Evolutionary conservation across 306 rosid genomes (phyloP), one percentile per base, ranked within the genome.

Genomic region (Benincasa hispida): DNA sequence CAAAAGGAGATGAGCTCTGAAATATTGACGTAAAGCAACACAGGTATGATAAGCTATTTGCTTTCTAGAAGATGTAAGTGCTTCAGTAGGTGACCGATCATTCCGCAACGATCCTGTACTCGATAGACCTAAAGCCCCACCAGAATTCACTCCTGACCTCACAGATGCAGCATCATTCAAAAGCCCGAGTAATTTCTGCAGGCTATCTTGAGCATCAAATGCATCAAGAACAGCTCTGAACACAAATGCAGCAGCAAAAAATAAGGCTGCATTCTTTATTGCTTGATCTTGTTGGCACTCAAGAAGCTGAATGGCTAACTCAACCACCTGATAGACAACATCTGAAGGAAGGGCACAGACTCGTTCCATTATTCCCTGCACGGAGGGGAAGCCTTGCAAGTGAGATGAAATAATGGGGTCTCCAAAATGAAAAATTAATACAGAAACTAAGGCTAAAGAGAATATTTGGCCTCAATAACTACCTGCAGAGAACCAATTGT

Each of bases 401-500:
- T 78, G 60, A 78, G 76, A 59, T 48, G 24, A 25, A 65, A 21
- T 50, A 22, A 48, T 11, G 48, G 22, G 21, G 17, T 69, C 34
- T 30, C 30, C 47, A 18, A 19, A 30, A 50, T 27, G 25, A 72
- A 45, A 72, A 24, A 25, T 27, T 8, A 45, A 25, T 27, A 47
- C 25, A 70, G 13, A 51, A 45, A 51, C 28, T 28, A 18, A 51
- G 6, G 45, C 28, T 9, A 18, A 10, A 18, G 39, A 47, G 10
- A 51, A 72, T 18, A 9, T 30, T 50, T 50, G 51, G 28, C 76
- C 54, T 30, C 60, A 72, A 50, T 72, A 47, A 27, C 50, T 86
- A 95, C 99, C 99, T 95, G 99, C 77, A 92, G 92, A 77, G 99
- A 95, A 75, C 99, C 97, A 47, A 95, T 92, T 27, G 96, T 87